Base-by-base conservation (phyloP, 371 early-diverging fungal genomes). In the Spraguea lophii region DNA sequence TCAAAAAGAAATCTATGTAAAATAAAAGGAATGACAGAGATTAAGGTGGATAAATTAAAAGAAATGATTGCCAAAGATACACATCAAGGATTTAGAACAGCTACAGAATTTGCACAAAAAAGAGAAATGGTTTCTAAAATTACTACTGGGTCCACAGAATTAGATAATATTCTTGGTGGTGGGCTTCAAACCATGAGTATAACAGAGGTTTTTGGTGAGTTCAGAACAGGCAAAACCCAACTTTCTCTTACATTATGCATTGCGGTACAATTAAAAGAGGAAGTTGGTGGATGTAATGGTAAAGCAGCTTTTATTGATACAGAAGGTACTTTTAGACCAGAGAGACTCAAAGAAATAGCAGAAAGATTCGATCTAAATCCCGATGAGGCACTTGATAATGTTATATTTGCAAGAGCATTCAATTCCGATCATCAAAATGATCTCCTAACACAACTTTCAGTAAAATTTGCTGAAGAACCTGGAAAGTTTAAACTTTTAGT, bases 131-230 rank as follows among this genome's bases (percentile, higher is more conserved):
- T 64, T 15, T 0, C 36, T 1, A 46, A 30, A 36, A 61, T 64
- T 15, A 21, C 62, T 1, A 64, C 64, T 20, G 64, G 64, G 12
- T 37, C 38, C 13, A 23, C 41, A 10, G 64, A 64, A 21, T 42
- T 64, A n/a, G 65, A 65, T 34, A 47, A 20, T n/a, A 17, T 61
- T 26, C 25, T 65, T 19, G 70, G 70, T 23, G 83, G 87, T 16
- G 88, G 88, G 0, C 73, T 88, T 23, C 82, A 86, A 61, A 76
- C 80, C 2, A 82, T 82, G 80, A 77, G 81, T 7, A 81, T 88
- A 46, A 88, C 88, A 2, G 83, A 83, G 62, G 71, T 70, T 0
- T 81, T 80, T 73, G 82, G 83, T 26, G 57, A 63, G 40, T 63
- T 63, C 58, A 71, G 83, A 46, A 81, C 80, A 2, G 83, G 83